phyloP scores from a whole-genome alignment of 139 green algal genomes.

The Chlorella sorokiniana region DNA sequence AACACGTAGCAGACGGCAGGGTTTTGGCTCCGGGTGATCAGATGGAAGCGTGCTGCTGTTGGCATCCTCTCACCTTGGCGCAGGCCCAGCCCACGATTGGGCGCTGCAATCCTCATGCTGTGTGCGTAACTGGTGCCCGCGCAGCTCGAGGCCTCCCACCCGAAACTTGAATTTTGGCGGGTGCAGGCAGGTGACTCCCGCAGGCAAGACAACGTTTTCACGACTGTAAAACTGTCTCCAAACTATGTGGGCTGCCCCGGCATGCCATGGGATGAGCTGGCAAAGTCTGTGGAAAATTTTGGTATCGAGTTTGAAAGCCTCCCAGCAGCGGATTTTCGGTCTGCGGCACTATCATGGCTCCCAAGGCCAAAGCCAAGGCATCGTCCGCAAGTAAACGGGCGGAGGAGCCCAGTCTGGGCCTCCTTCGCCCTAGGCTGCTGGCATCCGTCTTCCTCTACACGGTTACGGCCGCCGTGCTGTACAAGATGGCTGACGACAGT shows the following conservation, averaged over 20 bases:
- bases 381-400: background rate
- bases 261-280: too few species aligned
- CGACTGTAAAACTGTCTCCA: too few species aligned
- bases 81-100: background rate
- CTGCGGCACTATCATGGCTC: background rate
- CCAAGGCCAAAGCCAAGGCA: background rate
- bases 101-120: background rate
- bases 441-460: constrained; percentile 10
- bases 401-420: background rate
- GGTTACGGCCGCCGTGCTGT: background rate
- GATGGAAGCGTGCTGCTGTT: background rate
- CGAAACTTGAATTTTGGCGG: too few species aligned
- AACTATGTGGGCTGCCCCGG: too few species aligned
- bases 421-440: background rate
- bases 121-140: background rate
- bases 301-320: too few species aligned
- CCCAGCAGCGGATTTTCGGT: background rate
- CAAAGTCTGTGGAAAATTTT: too few species aligned
- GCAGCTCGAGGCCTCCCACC: background rate
- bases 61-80: background rate
- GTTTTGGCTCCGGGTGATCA: background rate
- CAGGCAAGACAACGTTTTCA: too few species aligned
- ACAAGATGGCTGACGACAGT: background rate
- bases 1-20: too few species aligned
- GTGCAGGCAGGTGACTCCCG: too few species aligned